Conservation (phyloP, 2,329 filamentous ascomycete genomes). For the Fusarium nodosum region DNA sequence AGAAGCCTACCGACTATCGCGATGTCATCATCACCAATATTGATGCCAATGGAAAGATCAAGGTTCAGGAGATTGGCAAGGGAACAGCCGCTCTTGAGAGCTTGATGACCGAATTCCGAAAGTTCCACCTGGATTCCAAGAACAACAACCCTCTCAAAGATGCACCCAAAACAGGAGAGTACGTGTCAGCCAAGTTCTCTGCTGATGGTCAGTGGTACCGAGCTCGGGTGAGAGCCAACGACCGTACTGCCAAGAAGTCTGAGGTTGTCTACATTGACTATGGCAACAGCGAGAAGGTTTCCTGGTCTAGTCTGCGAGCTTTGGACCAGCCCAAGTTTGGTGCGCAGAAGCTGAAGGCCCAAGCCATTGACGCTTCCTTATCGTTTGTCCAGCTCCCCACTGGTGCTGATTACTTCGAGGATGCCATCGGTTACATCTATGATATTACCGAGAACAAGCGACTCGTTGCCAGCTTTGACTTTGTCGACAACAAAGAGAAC, state of each 20-base stretch:
- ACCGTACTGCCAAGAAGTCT: conserved; percentile 87
- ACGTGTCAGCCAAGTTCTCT: conserved; percentile 91
- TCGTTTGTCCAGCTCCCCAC: conserved; percentile 91
- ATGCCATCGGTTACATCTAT: conserved; percentile 81
- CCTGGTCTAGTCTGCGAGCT: conserved; percentile 87
- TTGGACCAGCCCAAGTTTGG: conserved; percentile 84
- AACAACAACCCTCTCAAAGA: conserved; percentile 81
- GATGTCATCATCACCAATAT: conserved; percentile 94
- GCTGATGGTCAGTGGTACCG: conserved; percentile 96
- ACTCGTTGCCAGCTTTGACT: conserved; percentile 92
- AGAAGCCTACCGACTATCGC: conserved; percentile 85
- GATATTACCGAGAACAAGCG: conserved; percentile 80
- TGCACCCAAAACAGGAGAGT: conserved; percentile 90
- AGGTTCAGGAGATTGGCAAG: conserved; percentile 90
- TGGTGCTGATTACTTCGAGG: conserved; percentile 83
- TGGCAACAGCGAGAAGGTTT: conserved; percentile 90
- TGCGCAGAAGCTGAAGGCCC: conserved; percentile 83
- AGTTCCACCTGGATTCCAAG: conserved; percentile 87
- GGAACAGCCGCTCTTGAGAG: conserved; percentile 88
- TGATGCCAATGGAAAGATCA: conserved; percentile 83
- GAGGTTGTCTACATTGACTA: conserved; percentile 97
- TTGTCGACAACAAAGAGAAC: conserved; percentile 81
- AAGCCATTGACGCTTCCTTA: conserved; percentile 88
- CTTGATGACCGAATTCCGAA: conserved; percentile 90
- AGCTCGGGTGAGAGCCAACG: conserved; percentile 89